phyloP scores from a whole-genome alignment of 73 alveolate species.

The Breviolum minutum region DNA sequence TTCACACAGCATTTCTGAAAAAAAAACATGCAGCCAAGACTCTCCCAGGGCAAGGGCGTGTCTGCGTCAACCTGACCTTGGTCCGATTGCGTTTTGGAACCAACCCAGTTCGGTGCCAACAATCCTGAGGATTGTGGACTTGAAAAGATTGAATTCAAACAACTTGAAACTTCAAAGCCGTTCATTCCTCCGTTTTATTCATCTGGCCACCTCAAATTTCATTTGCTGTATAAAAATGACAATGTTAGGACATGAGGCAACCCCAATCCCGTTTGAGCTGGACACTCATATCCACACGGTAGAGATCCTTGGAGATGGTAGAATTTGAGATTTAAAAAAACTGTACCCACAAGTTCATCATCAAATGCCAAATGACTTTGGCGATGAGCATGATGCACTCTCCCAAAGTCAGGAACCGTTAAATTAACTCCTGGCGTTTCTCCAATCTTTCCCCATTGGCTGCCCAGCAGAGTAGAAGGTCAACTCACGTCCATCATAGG shows the following conservation, averaged over 20 bases:
- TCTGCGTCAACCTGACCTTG: constrained; percentile 19
- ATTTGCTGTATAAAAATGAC: too few species aligned
- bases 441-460: not conserved
- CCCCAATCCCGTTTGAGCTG: not conserved
- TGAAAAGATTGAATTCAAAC: not conserved
- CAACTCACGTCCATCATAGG: constrained; percentile 91
- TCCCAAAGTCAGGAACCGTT: not conserved
- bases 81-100: not conserved
- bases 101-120: too few species aligned
- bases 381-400: too few species aligned
- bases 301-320: constrained; percentile 27
- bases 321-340: too few species aligned
- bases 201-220: too few species aligned
- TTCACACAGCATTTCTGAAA: too few species aligned
- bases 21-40: not conserved
- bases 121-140: not conserved
- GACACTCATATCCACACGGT: constrained; percentile 27
- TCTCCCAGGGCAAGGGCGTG: constrained; percentile 59
- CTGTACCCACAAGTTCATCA: not conserved
- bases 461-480: constrained; percentile 66
- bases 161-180: not conserved
- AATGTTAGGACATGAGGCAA: too few species aligned
- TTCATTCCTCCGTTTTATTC: not conserved
- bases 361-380: not conserved
- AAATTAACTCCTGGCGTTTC: not conserved